Percentiles rank a stretch among this genome's conserved stretches.
phyloP scores from a whole-genome alignment of 2,329 filamentous ascomycete species.

The Pseudonectria foliicola region DNA sequence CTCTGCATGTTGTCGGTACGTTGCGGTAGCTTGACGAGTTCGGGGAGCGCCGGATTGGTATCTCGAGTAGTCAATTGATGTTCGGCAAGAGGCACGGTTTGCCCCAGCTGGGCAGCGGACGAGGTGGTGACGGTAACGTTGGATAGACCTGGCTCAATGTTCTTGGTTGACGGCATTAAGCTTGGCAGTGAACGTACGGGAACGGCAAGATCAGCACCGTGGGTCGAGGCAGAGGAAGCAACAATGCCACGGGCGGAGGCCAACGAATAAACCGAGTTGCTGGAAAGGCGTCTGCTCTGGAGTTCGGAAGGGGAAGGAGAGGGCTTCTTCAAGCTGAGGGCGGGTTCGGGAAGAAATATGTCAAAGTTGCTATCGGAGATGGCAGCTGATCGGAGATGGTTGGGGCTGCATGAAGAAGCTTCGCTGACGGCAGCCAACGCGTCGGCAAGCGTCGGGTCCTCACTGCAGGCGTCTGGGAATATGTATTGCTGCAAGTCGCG shows the following conservation, averaged over 20 bases:
- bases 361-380: constrained; percentile 20
- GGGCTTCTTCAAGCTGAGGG: constrained; percentile 34
- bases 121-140: constrained; percentile 49
- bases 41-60: constrained; percentile 31
- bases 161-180: constrained; percentile 40
- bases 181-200: constrained; percentile 37
- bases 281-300: constrained; percentile 60
- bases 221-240: constrained; percentile 43
- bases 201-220: constrained; percentile 43
- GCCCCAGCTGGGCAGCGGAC: constrained; percentile 31
- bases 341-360: constrained; percentile 40
- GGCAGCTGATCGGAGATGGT: constrained; percentile 19
- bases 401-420: constrained; percentile 43
- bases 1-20: constrained; percentile 28
- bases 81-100: constrained; percentile 33
- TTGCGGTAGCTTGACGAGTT: constrained; percentile 39
- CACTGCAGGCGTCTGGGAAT: constrained; percentile 33
- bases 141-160: constrained; percentile 35
- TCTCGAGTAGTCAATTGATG: constrained; percentile 43
- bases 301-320: constrained; percentile 45
- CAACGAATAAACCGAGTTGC: constrained; percentile 66
- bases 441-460: constrained; percentile 29
- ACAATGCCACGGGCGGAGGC: constrained; percentile 50
- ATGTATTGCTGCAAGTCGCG: constrained; percentile 37
- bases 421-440: constrained; percentile 40